Evolutionary conservation across 1,139 yeast genomes (phyloP).

Genomic region (Hansenula lynferdii): DNA sequence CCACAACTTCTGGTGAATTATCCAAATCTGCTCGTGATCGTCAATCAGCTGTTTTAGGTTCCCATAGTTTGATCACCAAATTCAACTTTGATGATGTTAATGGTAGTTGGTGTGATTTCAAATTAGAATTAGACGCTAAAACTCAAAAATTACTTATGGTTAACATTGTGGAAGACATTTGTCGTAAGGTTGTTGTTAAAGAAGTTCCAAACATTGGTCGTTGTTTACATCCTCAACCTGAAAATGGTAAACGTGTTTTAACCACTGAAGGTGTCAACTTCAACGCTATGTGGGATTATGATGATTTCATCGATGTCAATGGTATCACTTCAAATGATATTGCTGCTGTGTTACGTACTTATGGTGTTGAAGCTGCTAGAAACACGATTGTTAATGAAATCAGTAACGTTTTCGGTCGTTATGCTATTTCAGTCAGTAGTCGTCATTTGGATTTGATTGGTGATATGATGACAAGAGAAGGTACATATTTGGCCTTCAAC

Average conservation of each 20-base stretch:
- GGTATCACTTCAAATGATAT: conserved; percentile 89
- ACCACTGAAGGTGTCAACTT: conserved; percentile 99
- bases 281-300: conserved; percentile 97
- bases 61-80: conserved; percentile 66
- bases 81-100: conserved; percentile 85
- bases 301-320: conserved; percentile 84
- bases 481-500: conserved; percentile 92
- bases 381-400: conserved; percentile 96
- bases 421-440: conserved; percentile 88
- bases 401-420: conserved; percentile 91
- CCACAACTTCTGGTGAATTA: conserved; percentile 29
- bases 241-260: conserved; percentile 63
- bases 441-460: conserved; percentile 97
- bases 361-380: conserved; percentile 99
- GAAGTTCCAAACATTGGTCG: conserved; percentile 91
- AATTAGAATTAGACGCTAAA: conserved; percentile 76
- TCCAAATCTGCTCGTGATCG: conserved; percentile 72
- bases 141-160: conserved; percentile 96
- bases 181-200: conserved; percentile 87
- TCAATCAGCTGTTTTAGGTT: conserved; percentile 73
- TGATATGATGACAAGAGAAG: conserved; percentile 99
- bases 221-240: conserved; percentile 80
- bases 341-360: conserved; percentile 81
- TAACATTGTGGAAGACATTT: conserved; percentile 88
- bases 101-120: conserved; percentile 94